These are phyloP conservation scores for Medicago arabica DNA, from an alignment of 306 rosid species.

Conservation along the genomic window DNA sequence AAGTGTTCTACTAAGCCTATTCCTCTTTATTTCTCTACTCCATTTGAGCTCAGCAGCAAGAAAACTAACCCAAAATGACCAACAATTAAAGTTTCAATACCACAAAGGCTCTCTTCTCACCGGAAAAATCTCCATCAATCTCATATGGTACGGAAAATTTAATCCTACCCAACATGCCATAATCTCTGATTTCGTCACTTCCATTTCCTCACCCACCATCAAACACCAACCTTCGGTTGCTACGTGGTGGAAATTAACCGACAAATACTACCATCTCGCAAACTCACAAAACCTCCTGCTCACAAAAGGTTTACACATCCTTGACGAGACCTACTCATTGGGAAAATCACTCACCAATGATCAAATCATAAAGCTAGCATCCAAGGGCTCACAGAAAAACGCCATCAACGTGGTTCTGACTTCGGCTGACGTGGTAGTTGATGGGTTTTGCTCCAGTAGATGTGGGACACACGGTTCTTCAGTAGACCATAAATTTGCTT, in stretches of 20 bases:
- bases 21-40: slow-evolving; percentile 42
- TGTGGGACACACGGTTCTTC: slow-evolving; percentile 65
- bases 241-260: slow-evolving; percentile 57
- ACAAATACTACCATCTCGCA: slow-evolving; percentile 53
- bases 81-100: slow-evolving; percentile 59
- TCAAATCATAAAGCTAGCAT: slow-evolving; percentile 52
- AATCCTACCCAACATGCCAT: slow-evolving; percentile 66
- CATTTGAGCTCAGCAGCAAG: slow-evolving; percentile 54
- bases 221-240: slow-evolving; percentile 54
- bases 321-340: slow-evolving; percentile 43
- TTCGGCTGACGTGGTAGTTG: slow-evolving; percentile 54
- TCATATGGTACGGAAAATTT: slow-evolving; percentile 83
- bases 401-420: slow-evolving; percentile 65
- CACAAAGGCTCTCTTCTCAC: slow-evolving; percentile 77
- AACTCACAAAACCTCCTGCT: slow-evolving; percentile 40
- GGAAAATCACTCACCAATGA: slow-evolving; percentile 61
- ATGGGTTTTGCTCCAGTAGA: slow-evolving; percentile 62
- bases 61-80: slow-evolving; percentile 44
- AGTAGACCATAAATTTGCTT: slow-evolving; percentile 35
- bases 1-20: slow-evolving; percentile 6
- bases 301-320: slow-evolving; percentile 52
- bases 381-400: slow-evolving; percentile 45
- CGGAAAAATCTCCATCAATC: slow-evolving; percentile 60
- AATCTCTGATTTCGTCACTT: slow-evolving; percentile 66
- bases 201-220: slow-evolving; percentile 51